Conservation (phyloP, 2,329 filamentous ascomycete species). For the Aspergillus sp. region DNA sequence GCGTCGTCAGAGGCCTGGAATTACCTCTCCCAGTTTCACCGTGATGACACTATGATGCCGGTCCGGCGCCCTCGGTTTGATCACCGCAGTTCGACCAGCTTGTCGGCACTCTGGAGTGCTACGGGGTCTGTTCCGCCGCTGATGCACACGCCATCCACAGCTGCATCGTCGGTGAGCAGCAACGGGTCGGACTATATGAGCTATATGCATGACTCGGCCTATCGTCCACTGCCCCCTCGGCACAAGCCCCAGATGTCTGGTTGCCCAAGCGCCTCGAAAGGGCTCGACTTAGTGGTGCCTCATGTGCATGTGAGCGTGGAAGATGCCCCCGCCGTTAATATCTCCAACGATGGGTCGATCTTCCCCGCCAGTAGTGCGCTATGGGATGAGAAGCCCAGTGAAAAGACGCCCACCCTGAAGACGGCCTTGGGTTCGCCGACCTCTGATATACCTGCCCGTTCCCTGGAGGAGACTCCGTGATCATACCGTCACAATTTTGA, state of each 20-base stretch:
- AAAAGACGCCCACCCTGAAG: constrained; percentile 17
- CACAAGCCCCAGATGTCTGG: constrained; percentile 43
- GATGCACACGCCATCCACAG: constrained; percentile 41
- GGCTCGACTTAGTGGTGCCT: constrained; percentile 45
- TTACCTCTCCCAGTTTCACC: constrained; percentile 49
- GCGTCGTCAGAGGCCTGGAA: constrained; percentile 46
- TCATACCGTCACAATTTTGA: background rate
- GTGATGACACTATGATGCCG: constrained; percentile 23
- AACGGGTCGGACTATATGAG: constrained; percentile 37
- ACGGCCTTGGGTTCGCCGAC: constrained; percentile 6
- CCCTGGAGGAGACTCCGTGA: constrained; percentile 6
- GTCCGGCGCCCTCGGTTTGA: constrained; percentile 23
- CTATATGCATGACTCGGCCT: constrained; percentile 27
- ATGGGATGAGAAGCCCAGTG: constrained; percentile 25
- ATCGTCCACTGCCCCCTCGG: constrained; percentile 44
- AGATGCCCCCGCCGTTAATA: constrained; percentile 20
- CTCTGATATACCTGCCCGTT: constrained; percentile 2
- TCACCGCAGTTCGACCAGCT: constrained; percentile 35
- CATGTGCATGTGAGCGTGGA: constrained; percentile 29
- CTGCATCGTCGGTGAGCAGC: constrained; percentile 43
- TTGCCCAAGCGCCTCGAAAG: constrained; percentile 33
- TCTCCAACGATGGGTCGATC: constrained; percentile 29
- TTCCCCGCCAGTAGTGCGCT: constrained; percentile 33
- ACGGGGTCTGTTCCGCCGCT: constrained; percentile 34
- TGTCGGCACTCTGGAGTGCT: constrained; percentile 33